Evolutionary conservation across 306 rosid species (phyloP).

Genomic region (Begonia fuchsioides): DNA sequence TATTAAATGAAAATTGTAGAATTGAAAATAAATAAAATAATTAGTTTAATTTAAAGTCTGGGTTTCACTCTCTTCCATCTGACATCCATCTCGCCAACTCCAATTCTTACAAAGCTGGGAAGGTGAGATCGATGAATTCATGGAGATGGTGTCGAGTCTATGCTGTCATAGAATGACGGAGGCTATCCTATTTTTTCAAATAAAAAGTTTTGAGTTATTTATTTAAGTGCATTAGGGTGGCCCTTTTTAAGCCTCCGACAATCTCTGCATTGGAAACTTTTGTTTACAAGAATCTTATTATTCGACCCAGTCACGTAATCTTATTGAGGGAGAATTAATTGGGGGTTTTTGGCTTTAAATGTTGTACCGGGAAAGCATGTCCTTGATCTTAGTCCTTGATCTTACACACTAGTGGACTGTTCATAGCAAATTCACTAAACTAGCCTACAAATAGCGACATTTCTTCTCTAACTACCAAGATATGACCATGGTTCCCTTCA

Average conservation of each 20-base stretch:
- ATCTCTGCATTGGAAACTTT: not conserved
- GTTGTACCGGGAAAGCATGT: conserved; percentile 67
- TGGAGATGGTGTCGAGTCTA: not conserved
- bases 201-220: no score
- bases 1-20: no score
- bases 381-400: conserved; percentile 82
- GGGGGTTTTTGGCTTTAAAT: conserved; percentile 66
- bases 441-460: not conserved
- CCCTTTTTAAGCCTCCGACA: no score
- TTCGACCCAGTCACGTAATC: not conserved
- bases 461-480: no score
- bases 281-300: no score
- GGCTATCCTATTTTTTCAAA: no score
- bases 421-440: conserved; percentile 58
- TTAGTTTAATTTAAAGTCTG: no score
- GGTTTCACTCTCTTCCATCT: conserved; percentile 62
- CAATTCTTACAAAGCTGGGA: conserved; percentile 56
- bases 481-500: no score
- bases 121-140: conserved; percentile 20
- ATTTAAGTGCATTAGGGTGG: no score
- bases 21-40: no score
- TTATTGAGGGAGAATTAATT: not conserved
- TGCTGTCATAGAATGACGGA: not conserved
- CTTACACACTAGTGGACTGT: conserved; percentile 83
- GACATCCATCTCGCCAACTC: conserved; percentile 53